Percentiles rank a stretch among this genome's conserved stretches.
These are phyloP conservation scores for Plasmodium malariae DNA, from an alignment of 169 alveolate genomes.

Conservation along the genomic window DNA sequence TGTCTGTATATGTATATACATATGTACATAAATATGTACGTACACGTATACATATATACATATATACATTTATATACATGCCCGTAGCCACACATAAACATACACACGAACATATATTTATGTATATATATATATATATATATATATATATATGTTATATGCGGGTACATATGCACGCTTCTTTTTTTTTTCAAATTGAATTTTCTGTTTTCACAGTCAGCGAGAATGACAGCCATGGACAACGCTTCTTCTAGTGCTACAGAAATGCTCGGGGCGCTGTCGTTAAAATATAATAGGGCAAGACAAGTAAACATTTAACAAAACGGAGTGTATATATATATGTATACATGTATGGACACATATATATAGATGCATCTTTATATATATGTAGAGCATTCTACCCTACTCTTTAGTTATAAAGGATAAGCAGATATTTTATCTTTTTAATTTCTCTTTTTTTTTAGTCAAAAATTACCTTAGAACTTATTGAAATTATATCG, in stretches of 20 bases:
- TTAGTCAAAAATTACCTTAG: conserved; percentile 94
- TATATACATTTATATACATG: too few species aligned
- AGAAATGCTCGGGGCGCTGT: conserved; percentile 87
- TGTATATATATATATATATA: neutral
- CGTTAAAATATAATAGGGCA: conserved; percentile 89
- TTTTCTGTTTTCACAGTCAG: conserved; percentile 78
- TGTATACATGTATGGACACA: neutral
- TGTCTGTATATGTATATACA: too few species aligned
- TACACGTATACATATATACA: too few species aligned
- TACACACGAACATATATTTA: too few species aligned
- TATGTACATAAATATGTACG: too few species aligned
- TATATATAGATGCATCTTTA: neutral
- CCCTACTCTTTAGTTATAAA: too few species aligned
- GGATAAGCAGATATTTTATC: too few species aligned
- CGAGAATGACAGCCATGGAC: conserved; percentile 93
- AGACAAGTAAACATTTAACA: conserved; percentile 79
- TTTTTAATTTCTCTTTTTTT: neutral
- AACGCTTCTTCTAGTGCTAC: conserved; percentile 91
- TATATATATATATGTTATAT: too few species aligned
- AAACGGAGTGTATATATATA: neutral
- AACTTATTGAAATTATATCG: conserved; percentile 94
- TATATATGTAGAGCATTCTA: neutral
- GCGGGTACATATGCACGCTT: neutral
- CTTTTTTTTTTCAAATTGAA: neutral
- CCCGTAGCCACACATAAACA: too few species aligned